phyloP scores from a whole-genome alignment of 73 alveolate species.

The Uronychia setigera region DNA sequence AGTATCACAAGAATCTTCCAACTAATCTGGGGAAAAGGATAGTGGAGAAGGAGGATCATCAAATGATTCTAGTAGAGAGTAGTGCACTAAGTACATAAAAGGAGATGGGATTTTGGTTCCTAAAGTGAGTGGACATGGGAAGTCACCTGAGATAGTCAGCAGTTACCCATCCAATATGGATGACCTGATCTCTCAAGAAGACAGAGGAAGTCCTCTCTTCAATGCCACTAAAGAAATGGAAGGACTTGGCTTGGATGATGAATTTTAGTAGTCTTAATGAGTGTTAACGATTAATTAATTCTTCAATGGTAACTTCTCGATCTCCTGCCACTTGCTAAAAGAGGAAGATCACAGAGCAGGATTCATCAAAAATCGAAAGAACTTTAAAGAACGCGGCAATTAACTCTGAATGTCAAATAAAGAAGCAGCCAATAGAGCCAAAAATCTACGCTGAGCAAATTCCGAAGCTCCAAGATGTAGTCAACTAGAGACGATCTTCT shows the following conservation, averaged over 20 bases:
- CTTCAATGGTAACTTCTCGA: neutral
- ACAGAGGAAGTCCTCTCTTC: neutral
- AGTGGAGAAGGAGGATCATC: neutral
- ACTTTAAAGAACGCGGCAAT: neutral
- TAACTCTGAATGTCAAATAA: neutral
- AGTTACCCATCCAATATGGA: neutral
- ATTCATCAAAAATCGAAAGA: neutral
- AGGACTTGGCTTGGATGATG: too few species aligned
- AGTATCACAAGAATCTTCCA: neutral
- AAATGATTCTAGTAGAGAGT: neutral
- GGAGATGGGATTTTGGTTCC: neutral
- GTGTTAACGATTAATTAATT: neutral
- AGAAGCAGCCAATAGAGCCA: neutral
- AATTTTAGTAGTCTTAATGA: neutral
- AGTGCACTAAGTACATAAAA: neutral
- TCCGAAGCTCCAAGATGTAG: neutral
- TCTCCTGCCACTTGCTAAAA: neutral
- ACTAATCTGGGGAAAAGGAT: neutral
- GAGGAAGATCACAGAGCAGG: neutral
- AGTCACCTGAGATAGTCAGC: slow-evolving; percentile 2
- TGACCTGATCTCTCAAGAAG: neutral
- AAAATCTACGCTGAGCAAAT: neutral
- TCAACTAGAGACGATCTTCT: neutral
- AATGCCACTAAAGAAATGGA: neutral
- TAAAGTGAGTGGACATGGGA: neutral